These are phyloP conservation scores for Ophiocordyceps camponoti-rufipedis DNA, from an alignment of 2,329 filamentous ascomycete species.

Conservation along the genomic window DNA sequence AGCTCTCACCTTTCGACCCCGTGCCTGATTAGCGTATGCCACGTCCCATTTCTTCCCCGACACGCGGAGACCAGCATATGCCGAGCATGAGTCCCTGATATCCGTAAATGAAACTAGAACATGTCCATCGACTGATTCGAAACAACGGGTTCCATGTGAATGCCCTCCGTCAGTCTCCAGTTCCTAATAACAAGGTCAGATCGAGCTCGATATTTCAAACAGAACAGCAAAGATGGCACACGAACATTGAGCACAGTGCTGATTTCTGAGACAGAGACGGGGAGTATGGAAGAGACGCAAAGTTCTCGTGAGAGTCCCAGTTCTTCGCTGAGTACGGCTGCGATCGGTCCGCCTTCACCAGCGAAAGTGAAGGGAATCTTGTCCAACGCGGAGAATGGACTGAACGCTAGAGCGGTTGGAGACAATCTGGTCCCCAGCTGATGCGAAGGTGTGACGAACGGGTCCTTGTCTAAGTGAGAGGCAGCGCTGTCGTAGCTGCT, in stretches of 20 bases:
- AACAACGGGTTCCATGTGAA: conserved; percentile 18
- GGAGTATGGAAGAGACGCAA: conserved; percentile 16
- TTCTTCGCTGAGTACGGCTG: conserved; percentile 24
- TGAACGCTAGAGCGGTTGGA: conserved; percentile 44
- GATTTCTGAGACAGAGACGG: conserved; percentile 18
- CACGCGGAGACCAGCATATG: conserved; percentile 25
- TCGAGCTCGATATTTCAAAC: too few relatives aligned
- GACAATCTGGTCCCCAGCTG: conserved; percentile 31
- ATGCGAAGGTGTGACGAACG: conserved; percentile 27
- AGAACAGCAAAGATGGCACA: background rate
- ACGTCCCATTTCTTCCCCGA: conserved; percentile 25
- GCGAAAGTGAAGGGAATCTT: conserved; percentile 3
- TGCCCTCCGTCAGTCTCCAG: conserved; percentile 14
- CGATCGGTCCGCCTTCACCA: conserved; percentile 10
- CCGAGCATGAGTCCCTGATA: conserved; percentile 37
- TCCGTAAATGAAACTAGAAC: conserved; percentile 40
- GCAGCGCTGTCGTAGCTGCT: too few relatives aligned
- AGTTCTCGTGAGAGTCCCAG: conserved; percentile 26
- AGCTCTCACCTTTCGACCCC: background rate
- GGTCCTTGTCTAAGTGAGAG: conserved; percentile 24
- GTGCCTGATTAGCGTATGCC: conserved; percentile 5
- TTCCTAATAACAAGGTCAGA: conserved; percentile 13
- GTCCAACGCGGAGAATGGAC: conserved; percentile 18
- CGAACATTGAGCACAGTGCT: conserved; percentile 24
- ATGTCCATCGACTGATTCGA: conserved; percentile 18